Percentiles rank a stretch among this genome's conserved stretches.
These are phyloP conservation scores for Quercus lobata DNA, from an alignment of 331 rosid species.

Conservation along the genomic window DNA sequence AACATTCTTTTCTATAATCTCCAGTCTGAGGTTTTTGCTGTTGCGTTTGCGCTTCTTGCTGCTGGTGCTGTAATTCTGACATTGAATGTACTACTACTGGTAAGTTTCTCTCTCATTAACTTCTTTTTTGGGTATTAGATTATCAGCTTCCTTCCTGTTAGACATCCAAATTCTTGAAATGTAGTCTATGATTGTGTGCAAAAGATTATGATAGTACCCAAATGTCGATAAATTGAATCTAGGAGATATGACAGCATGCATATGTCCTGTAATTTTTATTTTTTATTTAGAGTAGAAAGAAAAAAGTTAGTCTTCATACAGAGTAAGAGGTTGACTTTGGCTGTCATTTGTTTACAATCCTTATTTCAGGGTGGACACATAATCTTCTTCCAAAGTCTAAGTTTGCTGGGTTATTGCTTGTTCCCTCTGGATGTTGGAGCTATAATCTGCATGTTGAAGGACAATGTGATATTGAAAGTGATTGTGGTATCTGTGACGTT, in stretches of 20 bases:
- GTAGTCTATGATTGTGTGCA: not conserved
- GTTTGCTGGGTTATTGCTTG: slow-evolving; percentile 92
- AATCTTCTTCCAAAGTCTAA: slow-evolving; percentile 95
- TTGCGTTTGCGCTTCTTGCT: slow-evolving; percentile 98
- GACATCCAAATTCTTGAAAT: not conserved
- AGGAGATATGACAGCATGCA: not conserved
- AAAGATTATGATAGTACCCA: not conserved
- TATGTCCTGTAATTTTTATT: too few relatives aligned
- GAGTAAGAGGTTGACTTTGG: not conserved
- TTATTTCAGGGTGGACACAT: slow-evolving; percentile 87
- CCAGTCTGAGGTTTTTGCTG: slow-evolving; percentile 98
- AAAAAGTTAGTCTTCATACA: not conserved
- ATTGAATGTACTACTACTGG: slow-evolving; percentile 93
- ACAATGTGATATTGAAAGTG: slow-evolving; percentile 68
- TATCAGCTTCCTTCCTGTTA: not conserved
- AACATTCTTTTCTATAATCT: slow-evolving; percentile 7
- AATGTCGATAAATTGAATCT: not conserved
- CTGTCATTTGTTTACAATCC: slow-evolving; percentile 4
- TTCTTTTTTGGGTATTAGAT: not conserved
- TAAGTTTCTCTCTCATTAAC: slow-evolving; percentile 21
- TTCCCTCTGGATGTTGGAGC: slow-evolving; percentile 96
- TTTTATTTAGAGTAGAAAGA: too few relatives aligned
- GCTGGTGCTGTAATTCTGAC: slow-evolving; percentile 95
- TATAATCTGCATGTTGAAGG: slow-evolving; percentile 83
- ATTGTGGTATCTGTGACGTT: slow-evolving; percentile 75